Percentiles rank a stretch among this genome's conserved stretches.
phyloP scores from a whole-genome alignment of 2,329 filamentous ascomycete genomes.

The Ophiocordyceps sinensis region DNA sequence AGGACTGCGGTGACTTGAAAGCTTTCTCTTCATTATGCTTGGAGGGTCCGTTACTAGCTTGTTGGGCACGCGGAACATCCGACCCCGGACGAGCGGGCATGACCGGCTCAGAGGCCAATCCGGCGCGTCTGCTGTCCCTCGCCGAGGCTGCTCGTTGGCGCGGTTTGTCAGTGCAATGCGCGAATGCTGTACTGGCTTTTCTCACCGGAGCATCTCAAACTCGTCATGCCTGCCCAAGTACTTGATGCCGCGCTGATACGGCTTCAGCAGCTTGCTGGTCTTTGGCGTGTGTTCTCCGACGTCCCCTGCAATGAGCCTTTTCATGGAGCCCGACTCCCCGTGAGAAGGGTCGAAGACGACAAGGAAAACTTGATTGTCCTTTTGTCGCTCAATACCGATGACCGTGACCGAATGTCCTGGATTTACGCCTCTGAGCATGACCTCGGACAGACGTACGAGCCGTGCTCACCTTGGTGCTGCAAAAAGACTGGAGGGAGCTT shows the following conservation, averaged over 20 bases:
- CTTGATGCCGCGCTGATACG: slow-evolving; percentile 55
- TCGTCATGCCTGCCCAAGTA: slow-evolving; percentile 58
- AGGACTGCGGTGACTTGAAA: too few species aligned
- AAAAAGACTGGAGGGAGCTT: slow-evolving; percentile 74
- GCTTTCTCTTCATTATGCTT: too few species aligned
- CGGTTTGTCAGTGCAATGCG: too few species aligned
- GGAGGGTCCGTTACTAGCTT: too few species aligned
- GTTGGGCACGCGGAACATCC: too few species aligned
- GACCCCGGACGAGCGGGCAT: too few species aligned
- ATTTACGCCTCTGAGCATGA: too few species aligned
- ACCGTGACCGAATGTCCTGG: slow-evolving; percentile 80
- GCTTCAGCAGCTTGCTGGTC: slow-evolving; percentile 38
- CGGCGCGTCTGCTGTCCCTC: too few species aligned
- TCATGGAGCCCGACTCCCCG: slow-evolving; percentile 50
- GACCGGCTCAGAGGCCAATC: too few species aligned
- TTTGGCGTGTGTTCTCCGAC: slow-evolving; percentile 22
- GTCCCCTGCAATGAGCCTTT: slow-evolving; percentile 39
- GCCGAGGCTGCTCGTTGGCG: too few species aligned
- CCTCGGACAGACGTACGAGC: too few species aligned
- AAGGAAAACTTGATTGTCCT: slow-evolving; percentile 50
- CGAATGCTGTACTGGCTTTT: too few species aligned
- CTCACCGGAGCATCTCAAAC: slow-evolving; percentile 68
- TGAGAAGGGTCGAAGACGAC: slow-evolving; percentile 85
- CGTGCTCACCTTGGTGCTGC: slow-evolving; percentile 54
- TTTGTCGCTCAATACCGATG: slow-evolving; percentile 62